Evolutionary conservation across 306 rosid genomes (phyloP).

Genomic region (Datisca glomerata): DNA sequence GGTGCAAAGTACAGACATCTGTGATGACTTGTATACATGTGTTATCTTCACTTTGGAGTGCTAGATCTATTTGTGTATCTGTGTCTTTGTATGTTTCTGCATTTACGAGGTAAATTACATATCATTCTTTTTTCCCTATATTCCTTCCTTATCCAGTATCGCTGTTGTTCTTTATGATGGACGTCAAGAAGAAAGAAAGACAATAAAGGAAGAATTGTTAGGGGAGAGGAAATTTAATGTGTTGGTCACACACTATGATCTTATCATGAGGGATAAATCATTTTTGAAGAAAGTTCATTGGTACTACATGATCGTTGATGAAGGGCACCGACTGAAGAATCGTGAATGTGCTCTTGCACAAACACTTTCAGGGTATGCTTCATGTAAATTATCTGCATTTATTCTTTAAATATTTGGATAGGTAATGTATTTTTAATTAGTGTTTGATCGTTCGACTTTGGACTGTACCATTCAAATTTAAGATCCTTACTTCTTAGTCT

Average conservation of each 20-base stretch:
- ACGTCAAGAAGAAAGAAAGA: slow-evolving; percentile 86
- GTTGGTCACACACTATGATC: slow-evolving; percentile 90
- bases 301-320: slow-evolving; percentile 93
- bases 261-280: slow-evolving; percentile 95
- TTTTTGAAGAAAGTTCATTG: slow-evolving; percentile 89
- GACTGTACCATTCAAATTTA: background rate
- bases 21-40: background rate
- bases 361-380: slow-evolving; percentile 83
- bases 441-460: background rate
- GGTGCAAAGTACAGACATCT: slow-evolving; percentile 1
- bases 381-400: slow-evolving; percentile 4
- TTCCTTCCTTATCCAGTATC: slow-evolving; percentile 42
- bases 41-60: background rate
- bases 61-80: background rate
- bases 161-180: slow-evolving; percentile 81
- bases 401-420: slow-evolving; percentile 6
- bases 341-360: slow-evolving; percentile 91
- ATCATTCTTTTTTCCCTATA: background rate
- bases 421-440: background rate
- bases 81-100: slow-evolving; percentile 7
- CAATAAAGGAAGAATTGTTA: slow-evolving; percentile 71
- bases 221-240: slow-evolving; percentile 95
- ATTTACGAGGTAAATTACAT: too few species aligned
- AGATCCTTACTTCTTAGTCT: too few species aligned
- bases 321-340: slow-evolving; percentile 98